Conservation (phyloP, 768 basidiomycete species). For the Russula ochroleuca region DNA sequence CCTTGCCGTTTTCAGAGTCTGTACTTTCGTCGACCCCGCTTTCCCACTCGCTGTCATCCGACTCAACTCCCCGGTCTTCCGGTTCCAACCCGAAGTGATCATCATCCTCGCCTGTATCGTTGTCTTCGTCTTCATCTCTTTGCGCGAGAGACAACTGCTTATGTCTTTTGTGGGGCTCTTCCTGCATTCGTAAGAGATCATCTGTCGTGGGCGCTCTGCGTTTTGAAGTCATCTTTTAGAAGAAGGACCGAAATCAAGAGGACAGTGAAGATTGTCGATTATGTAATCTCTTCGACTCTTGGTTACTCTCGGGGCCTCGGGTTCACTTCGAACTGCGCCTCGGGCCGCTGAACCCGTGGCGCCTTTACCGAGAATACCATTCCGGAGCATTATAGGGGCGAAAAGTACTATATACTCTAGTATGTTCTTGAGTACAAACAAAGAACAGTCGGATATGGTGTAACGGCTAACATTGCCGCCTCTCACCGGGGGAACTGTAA, state of each 20-base stretch:
- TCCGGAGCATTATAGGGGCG: no score
- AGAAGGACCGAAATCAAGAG: constrained; percentile 29
- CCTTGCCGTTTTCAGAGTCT: neutral
- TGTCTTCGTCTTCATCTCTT: constrained; percentile 28
- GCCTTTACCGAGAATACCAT: no score
- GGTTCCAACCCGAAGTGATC: neutral
- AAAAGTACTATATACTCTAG: no score
- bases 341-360: neutral
- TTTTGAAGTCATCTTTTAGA: constrained; percentile 31
- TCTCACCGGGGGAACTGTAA: no score
- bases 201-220: constrained; percentile 35
- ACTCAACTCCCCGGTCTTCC: constrained; percentile 4
- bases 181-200: constrained; percentile 38
- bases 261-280: neutral
- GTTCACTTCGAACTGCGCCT: neutral
- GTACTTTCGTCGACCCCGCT: constrained; percentile 12
- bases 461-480: constrained; percentile 40
- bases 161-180: constrained; percentile 29
- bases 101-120: constrained; percentile 14
- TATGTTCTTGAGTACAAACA: neutral
- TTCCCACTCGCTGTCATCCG: neutral
- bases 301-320: no score
- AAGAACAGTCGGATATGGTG: constrained; percentile 34
- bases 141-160: constrained; percentile 26
- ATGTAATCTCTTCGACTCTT: no score